These are phyloP conservation scores for Lachancea nothofagi DNA, from an alignment of 805 yeast genomes.

Conservation along the genomic window DNA sequence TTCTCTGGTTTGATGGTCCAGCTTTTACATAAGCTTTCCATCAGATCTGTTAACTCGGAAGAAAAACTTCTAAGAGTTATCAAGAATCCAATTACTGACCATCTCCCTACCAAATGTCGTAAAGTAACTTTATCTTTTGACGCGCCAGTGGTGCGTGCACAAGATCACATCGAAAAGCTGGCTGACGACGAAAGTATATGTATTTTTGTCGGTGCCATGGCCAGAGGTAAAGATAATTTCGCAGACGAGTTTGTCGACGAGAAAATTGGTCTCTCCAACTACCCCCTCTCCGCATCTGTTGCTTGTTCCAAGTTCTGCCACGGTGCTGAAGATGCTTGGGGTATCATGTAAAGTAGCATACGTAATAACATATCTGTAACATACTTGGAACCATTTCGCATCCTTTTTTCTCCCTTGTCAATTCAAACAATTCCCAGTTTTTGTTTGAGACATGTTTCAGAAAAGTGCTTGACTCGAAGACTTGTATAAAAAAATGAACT, in stretches of 20 bases:
- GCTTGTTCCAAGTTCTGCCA: conserved; percentile 98
- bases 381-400: not conserved
- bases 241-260: conserved; percentile 97
- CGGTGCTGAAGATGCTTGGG: conserved; percentile 98
- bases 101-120: conserved; percentile 91
- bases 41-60: conserved; percentile 91
- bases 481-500: not conserved
- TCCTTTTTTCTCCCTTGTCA: no score
- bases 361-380: not conserved
- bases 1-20: conserved; percentile 98
- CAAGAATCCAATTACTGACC: conserved; percentile 95
- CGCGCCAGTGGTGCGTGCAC: conserved; percentile 81
- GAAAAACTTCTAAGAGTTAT: conserved; percentile 90
- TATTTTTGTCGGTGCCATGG: conserved; percentile 99
- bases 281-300: conserved; percentile 93
- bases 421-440: no score
- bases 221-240: conserved; percentile 93
- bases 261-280: conserved; percentile 90
- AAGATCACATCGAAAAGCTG: conserved; percentile 74
- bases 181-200: conserved; percentile 91
- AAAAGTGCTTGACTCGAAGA: not conserved
- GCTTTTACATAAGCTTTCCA: conserved; percentile 82
- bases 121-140: conserved; percentile 90
- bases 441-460: not conserved
- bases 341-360: conserved; percentile 41